Evolutionary conservation across 345 rosid genomes (phyloP).

Genomic region (Bretschneidera sinensis): DNA sequence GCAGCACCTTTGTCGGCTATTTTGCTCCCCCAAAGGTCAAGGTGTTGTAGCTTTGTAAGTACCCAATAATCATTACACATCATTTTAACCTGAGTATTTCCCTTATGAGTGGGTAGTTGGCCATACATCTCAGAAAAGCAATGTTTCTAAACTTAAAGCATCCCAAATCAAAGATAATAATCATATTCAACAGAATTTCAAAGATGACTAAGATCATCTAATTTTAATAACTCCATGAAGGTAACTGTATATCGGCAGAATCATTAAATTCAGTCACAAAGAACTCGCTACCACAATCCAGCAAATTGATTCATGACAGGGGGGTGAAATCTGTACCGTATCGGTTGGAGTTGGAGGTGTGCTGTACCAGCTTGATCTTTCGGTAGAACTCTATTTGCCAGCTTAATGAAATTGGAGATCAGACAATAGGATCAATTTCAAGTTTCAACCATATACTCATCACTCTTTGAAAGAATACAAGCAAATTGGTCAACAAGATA

Average conservation of each 20-base stretch:
- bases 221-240: not conserved
- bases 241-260: not conserved
- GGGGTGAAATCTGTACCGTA: too few relatives aligned
- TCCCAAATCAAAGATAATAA: not conserved
- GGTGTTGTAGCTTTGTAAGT: constrained; percentile 65
- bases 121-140: constrained; percentile 5
- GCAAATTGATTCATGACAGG: too few relatives aligned
- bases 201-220: not conserved
- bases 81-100: not conserved
- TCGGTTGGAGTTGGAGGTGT: not conserved
- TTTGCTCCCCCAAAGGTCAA: constrained; percentile 90
- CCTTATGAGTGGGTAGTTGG: not conserved
- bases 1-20: constrained; percentile 56
- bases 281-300: constrained; percentile 4
- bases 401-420: not conserved
- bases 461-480: too few relatives aligned
- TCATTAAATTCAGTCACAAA: not conserved
- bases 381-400: not conserved
- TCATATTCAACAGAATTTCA: not conserved
- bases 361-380: not conserved
- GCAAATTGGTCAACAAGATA: too few relatives aligned
- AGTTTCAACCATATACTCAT: not conserved
- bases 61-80: constrained; percentile 24
- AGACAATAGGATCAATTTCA: not conserved
- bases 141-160: not conserved